Evolutionary conservation across 768 basidiomycete species (phyloP).

Genomic region (Fibroporia radiculosa): DNA sequence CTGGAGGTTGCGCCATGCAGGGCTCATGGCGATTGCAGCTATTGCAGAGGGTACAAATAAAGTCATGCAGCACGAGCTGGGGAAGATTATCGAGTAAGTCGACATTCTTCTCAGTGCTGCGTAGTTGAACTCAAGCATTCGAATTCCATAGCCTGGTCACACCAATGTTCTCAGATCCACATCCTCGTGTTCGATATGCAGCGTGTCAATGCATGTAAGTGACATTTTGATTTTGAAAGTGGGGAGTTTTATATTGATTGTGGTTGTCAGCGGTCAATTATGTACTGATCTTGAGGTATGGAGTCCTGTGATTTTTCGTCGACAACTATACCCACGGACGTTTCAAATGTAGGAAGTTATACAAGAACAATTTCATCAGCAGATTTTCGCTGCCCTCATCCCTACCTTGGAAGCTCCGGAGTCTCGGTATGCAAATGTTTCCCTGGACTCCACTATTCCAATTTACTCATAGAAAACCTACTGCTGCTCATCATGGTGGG

Average conservation of each 20-base stretch:
- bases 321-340: background rate
- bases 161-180: constrained; percentile 70
- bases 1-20: constrained; percentile 82
- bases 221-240: constrained; percentile 1
- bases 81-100: constrained; percentile 73
- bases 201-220: constrained; percentile 81
- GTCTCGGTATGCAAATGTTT: constrained; percentile 39
- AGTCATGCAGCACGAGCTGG: constrained; percentile 76
- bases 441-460: background rate
- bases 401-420: constrained; percentile 70
- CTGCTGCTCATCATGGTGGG: background rate
- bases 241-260: background rate
- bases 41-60: constrained; percentile 81
- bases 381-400: constrained; percentile 64
- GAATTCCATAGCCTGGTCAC: constrained; percentile 49
- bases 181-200: constrained; percentile 67
- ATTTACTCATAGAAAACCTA: no score
- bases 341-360: constrained; percentile 53
- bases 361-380: constrained; percentile 61
- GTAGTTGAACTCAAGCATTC: constrained; percentile 6
- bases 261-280: constrained; percentile 60
- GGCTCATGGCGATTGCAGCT: constrained; percentile 79
- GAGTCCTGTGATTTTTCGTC: background rate
- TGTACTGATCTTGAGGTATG: constrained; percentile 82
- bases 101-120: background rate